phyloP scores from a whole-genome alignment of 2,329 filamentous ascomycete species.

The Penicillium sp. region DNA sequence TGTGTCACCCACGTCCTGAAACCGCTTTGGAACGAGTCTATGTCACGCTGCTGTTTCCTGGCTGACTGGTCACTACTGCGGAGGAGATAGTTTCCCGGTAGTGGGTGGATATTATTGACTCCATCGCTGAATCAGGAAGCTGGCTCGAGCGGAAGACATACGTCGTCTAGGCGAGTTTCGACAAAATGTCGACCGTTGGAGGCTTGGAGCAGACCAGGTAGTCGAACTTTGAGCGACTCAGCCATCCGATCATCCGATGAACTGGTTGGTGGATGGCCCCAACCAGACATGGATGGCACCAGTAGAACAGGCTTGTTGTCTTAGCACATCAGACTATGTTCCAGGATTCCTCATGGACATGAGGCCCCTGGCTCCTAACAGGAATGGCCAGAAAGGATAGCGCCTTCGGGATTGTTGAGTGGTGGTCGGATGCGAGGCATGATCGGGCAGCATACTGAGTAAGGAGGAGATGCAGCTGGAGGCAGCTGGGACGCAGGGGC shows the following conservation, averaged over 20 bases:
- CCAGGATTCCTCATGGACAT: not conserved
- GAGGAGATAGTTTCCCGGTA: conserved; percentile 3
- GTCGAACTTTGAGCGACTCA: not conserved
- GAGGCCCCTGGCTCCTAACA: conserved; percentile 11
- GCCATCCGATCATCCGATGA: conserved; percentile 9
- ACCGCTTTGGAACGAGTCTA: conserved; percentile 16
- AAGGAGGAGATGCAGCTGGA: conserved; percentile 4
- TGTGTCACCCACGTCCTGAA: conserved; percentile 19
- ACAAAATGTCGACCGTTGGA: conserved; percentile 1
- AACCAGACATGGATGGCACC: conserved; percentile 1
- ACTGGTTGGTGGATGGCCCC: conserved; percentile 4
- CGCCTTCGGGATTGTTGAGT: conserved; percentile 7
- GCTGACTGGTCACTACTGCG: conserved; percentile 5
- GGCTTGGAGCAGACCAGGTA: not conserved
- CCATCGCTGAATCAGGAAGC: conserved; percentile 6
- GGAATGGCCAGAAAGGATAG: conserved; percentile 7
- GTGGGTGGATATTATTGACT: conserved; percentile 16
- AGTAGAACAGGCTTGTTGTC: conserved; percentile 1
- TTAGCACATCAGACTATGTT: not conserved
- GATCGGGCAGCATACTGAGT: conserved; percentile 13
- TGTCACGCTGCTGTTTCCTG: conserved; percentile 2
- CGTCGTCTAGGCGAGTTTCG: not conserved
- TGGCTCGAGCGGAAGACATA: conserved; percentile 4
- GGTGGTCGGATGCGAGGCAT: conserved; percentile 7
- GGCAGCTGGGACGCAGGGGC: conserved; percentile 18